phyloP scores from a whole-genome alignment of 202 grass and related monocot species.

The Dendrocalamus latiflorus region DNA sequence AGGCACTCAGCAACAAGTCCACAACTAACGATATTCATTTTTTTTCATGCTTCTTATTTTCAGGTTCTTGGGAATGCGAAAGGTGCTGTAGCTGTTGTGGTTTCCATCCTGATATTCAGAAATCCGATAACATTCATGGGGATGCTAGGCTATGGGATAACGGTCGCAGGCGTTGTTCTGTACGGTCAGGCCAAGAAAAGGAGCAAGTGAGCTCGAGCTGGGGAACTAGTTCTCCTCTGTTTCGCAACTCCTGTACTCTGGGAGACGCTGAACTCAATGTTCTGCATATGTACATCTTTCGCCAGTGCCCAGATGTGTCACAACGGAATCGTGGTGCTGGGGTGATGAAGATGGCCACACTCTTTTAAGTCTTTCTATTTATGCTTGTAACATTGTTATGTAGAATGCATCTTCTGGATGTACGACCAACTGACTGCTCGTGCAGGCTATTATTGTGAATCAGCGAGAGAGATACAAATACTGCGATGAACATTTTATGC shows the following conservation, averaged over 20 bases:
- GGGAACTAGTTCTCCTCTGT: background rate
- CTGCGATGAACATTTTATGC: background rate
- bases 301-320: background rate
- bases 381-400: conserved; percentile 20
- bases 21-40: background rate
- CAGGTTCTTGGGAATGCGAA: conserved; percentile 77
- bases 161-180: conserved; percentile 50
- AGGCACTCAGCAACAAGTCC: background rate
- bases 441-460: background rate
- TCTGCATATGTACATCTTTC: background rate
- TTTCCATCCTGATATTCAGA: conserved; percentile 71
- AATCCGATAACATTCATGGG: conserved; percentile 63
- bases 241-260: background rate
- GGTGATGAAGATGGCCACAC: background rate
- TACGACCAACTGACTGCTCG: background rate
- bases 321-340: background rate
- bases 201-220: conserved; percentile 33
- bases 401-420: background rate
- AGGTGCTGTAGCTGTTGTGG: conserved; percentile 56
- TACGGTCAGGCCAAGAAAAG: conserved; percentile 72
- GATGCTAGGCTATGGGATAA: conserved; percentile 57
- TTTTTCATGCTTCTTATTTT: background rate
- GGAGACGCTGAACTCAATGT: background rate
- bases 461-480: background rate
- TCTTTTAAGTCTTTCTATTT: background rate